phyloP scores from a whole-genome alignment of 225 moss, liverwort and hornwort genomes.

The Rhytidiadelphus loreus region DNA sequence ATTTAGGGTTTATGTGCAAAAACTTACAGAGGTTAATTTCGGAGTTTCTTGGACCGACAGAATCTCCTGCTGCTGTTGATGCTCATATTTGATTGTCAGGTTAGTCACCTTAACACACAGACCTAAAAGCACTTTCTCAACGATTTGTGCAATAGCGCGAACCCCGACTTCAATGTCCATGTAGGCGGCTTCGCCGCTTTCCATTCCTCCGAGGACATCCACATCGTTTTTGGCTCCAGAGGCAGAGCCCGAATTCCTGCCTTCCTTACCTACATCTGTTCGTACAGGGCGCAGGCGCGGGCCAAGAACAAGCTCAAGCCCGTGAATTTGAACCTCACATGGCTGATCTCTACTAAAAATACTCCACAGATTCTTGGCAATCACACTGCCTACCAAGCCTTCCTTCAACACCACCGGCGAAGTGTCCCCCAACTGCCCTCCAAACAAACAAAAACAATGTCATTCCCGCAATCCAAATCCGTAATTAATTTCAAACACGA shows the following conservation, averaged over 20 bases:
- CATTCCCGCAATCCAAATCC: neutral
- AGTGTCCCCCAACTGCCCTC: slow-evolving; percentile 70
- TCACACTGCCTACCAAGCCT: slow-evolving; percentile 65
- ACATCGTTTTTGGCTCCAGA: slow-evolving; percentile 11
- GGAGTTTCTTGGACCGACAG: neutral
- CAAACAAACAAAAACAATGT: neutral
- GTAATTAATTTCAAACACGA: neutral
- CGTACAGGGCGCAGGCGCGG: slow-evolving; percentile 40
- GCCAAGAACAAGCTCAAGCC: slow-evolving; percentile 73
- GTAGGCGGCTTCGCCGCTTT: slow-evolving; percentile 52
- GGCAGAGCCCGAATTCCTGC: slow-evolving; percentile 2
- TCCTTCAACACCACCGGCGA: slow-evolving; percentile 78
- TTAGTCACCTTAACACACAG: slow-evolving; percentile 75
- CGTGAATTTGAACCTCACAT: slow-evolving; percentile 82
- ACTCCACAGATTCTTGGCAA: slow-evolving; percentile 57
- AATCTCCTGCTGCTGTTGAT: slow-evolving; percentile 21
- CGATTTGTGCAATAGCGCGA: slow-evolving; percentile 87
- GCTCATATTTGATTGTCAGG: slow-evolving; percentile 58
- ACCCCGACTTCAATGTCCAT: slow-evolving; percentile 95
- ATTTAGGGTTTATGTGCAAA: slow-evolving; percentile 2
- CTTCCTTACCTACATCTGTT: slow-evolving; percentile 34
- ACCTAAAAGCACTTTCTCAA: slow-evolving; percentile 85
- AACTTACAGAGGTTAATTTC: slow-evolving; percentile 14
- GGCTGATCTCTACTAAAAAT: slow-evolving; percentile 57
- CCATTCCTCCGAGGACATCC: slow-evolving; percentile 24